Evolutionary conservation across 306 rosid genomes (phyloP), one percentile per base, ranked within the genome.

Genomic region (Begonia peltatifolia): DNA sequence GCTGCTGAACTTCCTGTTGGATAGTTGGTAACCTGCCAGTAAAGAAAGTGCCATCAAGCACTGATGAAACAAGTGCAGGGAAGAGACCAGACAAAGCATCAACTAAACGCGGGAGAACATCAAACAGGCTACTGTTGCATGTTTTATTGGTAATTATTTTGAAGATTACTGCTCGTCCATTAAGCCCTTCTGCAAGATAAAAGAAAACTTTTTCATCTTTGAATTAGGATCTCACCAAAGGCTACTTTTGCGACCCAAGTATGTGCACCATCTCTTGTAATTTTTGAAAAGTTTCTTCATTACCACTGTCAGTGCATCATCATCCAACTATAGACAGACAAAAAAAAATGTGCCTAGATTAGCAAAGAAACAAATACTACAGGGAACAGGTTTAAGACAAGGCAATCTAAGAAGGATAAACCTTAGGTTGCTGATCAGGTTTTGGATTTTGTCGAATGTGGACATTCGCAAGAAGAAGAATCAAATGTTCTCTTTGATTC

Each of bases 401-500:
- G 42, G 53, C 7, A 55, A 47, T 55, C 46, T 43, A 41, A 73
- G 58, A 43, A 59, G 65, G 61, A 53, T 36, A 55, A 70, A 85
- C 97, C 95, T 85, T 82, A 42, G 78, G 66, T 59, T 73, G 88
- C 54, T 83, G 94, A 72, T 85, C 97, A 50, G 71, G 67, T 50
- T 74, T 85, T 16, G 81, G 59, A 64, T 52, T 61, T 73, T 76
- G 83, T 48, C 97, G 71, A 57, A 83, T 76, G 58, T 83, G 94
- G 42, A 82, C 87, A 80, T 90, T 90, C 44, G 97, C 97, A 67
- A 90, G 81, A 78, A 90, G 83, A 58, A 90, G 78, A 71, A 90
- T 90, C 80, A 90, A 64, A 75, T 90, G 97, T 63, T 90, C 97
- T 74, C 97, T 90, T 78, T 90, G 97, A 75, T 90, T 90, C 59